phyloP scores from a whole-genome alignment of 2,329 filamentous ascomycete species.

The Claviceps fusiformis region DNA sequence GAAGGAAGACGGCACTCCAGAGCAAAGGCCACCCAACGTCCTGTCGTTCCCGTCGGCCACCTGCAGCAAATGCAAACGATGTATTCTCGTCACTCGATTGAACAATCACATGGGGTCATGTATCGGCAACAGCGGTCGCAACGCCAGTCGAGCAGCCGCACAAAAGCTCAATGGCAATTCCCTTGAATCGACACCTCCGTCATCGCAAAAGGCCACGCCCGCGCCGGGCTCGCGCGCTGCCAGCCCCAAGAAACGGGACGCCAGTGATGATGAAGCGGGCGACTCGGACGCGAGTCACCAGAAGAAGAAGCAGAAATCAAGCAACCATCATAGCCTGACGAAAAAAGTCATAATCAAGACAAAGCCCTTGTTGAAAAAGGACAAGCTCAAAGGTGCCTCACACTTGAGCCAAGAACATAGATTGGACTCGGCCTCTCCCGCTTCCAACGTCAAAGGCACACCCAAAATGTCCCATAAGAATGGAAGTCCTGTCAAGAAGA shows the following conservation, averaged over 20 bases:
- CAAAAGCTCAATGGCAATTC: conserved; percentile 48
- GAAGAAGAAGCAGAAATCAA: conserved; percentile 45
- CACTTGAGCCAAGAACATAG: conserved; percentile 36
- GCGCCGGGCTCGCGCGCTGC: conserved; percentile 37
- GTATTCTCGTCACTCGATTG: conserved; percentile 49
- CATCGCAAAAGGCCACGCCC: conserved; percentile 50
- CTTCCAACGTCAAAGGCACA: conserved; percentile 6
- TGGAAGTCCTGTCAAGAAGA: conserved; percentile 28
- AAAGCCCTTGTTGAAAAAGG: conserved; percentile 37
- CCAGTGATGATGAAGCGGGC: conserved; percentile 37
- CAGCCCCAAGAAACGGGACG: conserved; percentile 45
- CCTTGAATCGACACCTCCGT: conserved; percentile 44
- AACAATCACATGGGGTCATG: conserved; percentile 58
- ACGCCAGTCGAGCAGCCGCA: conserved; percentile 47
- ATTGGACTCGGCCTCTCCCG: conserved; percentile 16
- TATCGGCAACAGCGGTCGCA: conserved; percentile 51
- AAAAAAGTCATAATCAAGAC: conserved; percentile 46
- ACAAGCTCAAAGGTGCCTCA: conserved; percentile 39
- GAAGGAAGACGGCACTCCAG: conserved; percentile 36
- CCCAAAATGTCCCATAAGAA: conserved; percentile 23
- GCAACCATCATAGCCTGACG: conserved; percentile 18
- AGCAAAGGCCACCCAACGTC: conserved; percentile 45
- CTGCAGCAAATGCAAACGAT: conserved; percentile 54
- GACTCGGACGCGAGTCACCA: conserved; percentile 37
- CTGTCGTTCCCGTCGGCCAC: conserved; percentile 52